Conservation (phyloP, 1,284 basidiomycete species). For the Ustilago vetiveriae region DNA sequence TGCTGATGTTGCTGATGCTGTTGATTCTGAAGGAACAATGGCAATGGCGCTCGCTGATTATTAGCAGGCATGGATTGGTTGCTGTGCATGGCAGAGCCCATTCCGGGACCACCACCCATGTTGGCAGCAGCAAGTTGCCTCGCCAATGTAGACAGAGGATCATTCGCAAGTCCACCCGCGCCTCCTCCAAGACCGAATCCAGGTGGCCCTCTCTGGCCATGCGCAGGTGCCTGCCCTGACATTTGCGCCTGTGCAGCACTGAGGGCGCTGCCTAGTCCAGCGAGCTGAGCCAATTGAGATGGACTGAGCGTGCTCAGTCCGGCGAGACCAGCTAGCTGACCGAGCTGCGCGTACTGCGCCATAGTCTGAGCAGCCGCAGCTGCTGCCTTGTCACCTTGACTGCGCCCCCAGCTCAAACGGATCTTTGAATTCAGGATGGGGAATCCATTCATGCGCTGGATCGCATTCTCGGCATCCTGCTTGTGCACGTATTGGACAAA, state of each 20-base stretch:
- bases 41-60: slow-evolving; percentile 25
- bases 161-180: slow-evolving; percentile 21
- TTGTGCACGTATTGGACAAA: slow-evolving; percentile 94
- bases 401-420: slow-evolving; percentile 87
- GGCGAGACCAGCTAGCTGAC: slow-evolving; percentile 52
- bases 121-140: slow-evolving; percentile 50
- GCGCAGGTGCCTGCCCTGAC: slow-evolving; percentile 30
- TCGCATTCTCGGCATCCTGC: slow-evolving; percentile 87
- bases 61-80: slow-evolving; percentile 8
- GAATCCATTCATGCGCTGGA: slow-evolving; percentile 95
- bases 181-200: slow-evolving; percentile 14
- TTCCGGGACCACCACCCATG: slow-evolving; percentile 8
- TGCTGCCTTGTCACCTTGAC: slow-evolving; percentile 65
- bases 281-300: slow-evolving; percentile 52
- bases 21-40: slow-evolving; percentile 33
- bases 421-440: slow-evolving; percentile 85
- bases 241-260: slow-evolving; percentile 48
- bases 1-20: slow-evolving; percentile 22
- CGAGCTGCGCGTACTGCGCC: slow-evolving; percentile 55
- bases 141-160: slow-evolving; percentile 44
- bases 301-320: slow-evolving; percentile 53
- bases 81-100: neutral
- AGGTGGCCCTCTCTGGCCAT: slow-evolving; percentile 11
- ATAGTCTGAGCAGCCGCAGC: slow-evolving; percentile 61
- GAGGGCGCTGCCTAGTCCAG: slow-evolving; percentile 48